Evolutionary conservation across 2,329 filamentous ascomycete species (phyloP), one percentile per base, ranked within the genome.

Genomic region (Scolecobasidium constrictum): DNA sequence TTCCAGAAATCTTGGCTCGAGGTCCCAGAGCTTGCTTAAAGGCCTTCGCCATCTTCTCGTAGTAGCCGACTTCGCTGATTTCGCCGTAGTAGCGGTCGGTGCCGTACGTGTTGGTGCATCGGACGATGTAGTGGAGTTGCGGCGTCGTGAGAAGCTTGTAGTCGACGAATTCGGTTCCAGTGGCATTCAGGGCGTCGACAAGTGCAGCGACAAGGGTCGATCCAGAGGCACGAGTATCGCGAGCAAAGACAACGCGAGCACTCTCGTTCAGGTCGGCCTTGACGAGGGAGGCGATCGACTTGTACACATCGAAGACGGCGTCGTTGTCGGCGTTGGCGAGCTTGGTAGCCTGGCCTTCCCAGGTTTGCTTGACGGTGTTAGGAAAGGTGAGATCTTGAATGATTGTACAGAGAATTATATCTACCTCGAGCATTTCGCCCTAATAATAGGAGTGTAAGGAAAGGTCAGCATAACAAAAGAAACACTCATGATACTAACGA

Each of bases 121-220:
- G 85, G 22, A 90, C 90, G 50, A 96, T 73, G 65, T 98, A 98
- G 69, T 98, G 92, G 46, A 98, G 75, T 67, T 96, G 92, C n/a
- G 92, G 92, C 3, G 92, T 98, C 11, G 92, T 96, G 56, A 95
- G 72, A 59, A 88, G 81, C 64, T 90, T 92, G 68, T 81, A 90
- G 69, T 96, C 90, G 56, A 78, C 78, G 57, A 77, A 81, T 47
- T 86, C 77, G 43, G 82, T 78, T 44, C 76, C 75, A 37, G 83
- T 81, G 40, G 85, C 85, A 47, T 81, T 78, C 49, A 96, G 71
- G 15, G 86, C 86, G 56, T 86, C 83, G 46, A 80, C 75, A 39
- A 96, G 75, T 46, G 88, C 84, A 31, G 75, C 71, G 21, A 88
- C 83, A 19, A 98, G 79, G 45, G 77, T 81, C 52, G 86, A 83